Percentiles rank a stretch among this genome's conserved stretches.
These are phyloP conservation scores for Cadophora malorum DNA, from an alignment of 2,329 filamentous ascomycete species.

Conservation along the genomic window DNA sequence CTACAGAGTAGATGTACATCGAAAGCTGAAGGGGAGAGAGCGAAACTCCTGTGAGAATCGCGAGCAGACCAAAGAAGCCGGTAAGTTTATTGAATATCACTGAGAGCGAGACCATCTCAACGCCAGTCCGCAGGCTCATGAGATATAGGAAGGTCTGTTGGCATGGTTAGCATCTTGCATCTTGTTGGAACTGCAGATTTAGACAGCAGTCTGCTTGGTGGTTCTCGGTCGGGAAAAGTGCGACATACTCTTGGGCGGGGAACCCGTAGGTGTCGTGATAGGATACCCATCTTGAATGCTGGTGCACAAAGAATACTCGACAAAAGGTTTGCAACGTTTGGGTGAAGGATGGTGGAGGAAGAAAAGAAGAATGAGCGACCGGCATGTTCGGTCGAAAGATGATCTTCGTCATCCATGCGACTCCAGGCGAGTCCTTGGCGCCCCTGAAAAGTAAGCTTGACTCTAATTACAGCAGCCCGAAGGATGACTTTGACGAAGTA, in stretches of 20 bases:
- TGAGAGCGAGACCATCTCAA: slow-evolving; percentile 82
- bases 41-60: slow-evolving; percentile 84
- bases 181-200: background rate
- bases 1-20: slow-evolving; percentile 88
- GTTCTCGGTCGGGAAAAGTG: background rate
- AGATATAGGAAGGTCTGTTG: slow-evolving; percentile 81
- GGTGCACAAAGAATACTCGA: background rate
- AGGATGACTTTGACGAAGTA: background rate
- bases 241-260: slow-evolving; percentile 43
- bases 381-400: slow-evolving; percentile 7
- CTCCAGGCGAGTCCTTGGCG: slow-evolving; percentile 16
- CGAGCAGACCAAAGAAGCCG: slow-evolving; percentile 87
- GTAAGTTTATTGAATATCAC: slow-evolving; percentile 92
- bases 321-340: background rate
- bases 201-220: background rate
- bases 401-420: slow-evolving; percentile 22
- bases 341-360: slow-evolving; percentile 19
- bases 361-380: slow-evolving; percentile 10
- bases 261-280: slow-evolving; percentile 42
- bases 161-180: slow-evolving; percentile 30
- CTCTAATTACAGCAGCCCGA: background rate
- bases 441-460: slow-evolving; percentile 11
- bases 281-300: slow-evolving; percentile 38
- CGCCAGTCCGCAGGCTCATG: slow-evolving; percentile 85
- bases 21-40: slow-evolving; percentile 84